These are phyloP conservation scores for Scleromitrula shiraiana DNA, from an alignment of 2,329 filamentous ascomycete species.

Conservation along the genomic window DNA sequence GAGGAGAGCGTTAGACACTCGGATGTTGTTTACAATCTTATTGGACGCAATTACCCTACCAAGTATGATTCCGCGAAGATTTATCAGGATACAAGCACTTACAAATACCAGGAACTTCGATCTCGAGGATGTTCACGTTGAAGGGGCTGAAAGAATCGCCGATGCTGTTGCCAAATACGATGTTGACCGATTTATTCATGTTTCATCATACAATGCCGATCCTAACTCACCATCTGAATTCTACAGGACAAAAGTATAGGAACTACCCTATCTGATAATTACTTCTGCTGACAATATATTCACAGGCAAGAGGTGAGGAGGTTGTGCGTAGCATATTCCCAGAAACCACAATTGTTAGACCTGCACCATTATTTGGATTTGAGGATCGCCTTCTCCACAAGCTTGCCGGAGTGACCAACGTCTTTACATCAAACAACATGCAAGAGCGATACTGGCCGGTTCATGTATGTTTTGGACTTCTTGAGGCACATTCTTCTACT, in stretches of 20 bases:
- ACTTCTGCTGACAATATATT: neutral
- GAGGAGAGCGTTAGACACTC: conserved; percentile 96
- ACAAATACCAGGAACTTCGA: conserved; percentile 71
- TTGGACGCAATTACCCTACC: conserved; percentile 91
- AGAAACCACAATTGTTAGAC: conserved; percentile 93
- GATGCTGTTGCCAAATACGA: conserved; percentile 97
- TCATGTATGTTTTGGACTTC: conserved; percentile 49
- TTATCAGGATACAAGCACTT: conserved; percentile 20
- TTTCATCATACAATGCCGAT: conserved; percentile 89
- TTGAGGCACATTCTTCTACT: conserved; percentile 5
- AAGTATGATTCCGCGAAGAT: conserved; percentile 51
- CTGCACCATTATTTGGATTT: conserved; percentile 88
- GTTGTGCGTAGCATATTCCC: conserved; percentile 85
- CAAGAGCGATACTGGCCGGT: conserved; percentile 85
- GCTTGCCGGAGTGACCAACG: conserved; percentile 70
- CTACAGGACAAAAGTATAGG: conserved; percentile 69
- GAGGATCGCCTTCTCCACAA: conserved; percentile 88
- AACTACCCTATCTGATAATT: neutral
- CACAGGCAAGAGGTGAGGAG: conserved; percentile 67
- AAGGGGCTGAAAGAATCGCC: conserved; percentile 84
- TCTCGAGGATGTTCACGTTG: conserved; percentile 85
- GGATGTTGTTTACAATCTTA: conserved; percentile 93
- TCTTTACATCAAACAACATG: conserved; percentile 91
- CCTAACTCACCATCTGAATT: conserved; percentile 77
- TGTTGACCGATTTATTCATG: conserved; percentile 90